Conservation (phyloP, 352 stramenopile genomes). For the Pythium vanterpoolii region DNA sequence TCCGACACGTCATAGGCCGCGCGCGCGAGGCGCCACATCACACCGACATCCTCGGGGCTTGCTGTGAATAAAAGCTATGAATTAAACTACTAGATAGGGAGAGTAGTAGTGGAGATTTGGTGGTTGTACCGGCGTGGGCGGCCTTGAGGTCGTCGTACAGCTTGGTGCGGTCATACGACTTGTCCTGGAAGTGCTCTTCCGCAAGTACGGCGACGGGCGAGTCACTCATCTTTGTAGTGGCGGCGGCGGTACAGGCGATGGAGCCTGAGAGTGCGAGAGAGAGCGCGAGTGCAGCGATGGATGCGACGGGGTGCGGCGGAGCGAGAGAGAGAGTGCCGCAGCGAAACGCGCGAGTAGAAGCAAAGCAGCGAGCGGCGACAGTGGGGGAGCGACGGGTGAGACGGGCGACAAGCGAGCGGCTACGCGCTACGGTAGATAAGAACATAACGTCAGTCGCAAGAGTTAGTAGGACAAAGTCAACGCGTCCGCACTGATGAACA, state of each 20-base stretch:
- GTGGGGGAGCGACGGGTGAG: slow-evolving; percentile 4
- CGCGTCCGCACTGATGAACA: slow-evolving; percentile 15
- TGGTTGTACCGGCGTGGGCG: slow-evolving; percentile 10
- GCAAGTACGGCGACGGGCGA: slow-evolving; percentile 60
- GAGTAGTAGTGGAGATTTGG: not conserved
- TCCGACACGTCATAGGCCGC: slow-evolving; percentile 36
- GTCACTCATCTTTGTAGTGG: slow-evolving; percentile 40
- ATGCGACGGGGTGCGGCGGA: not conserved
- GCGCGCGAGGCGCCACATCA: slow-evolving; percentile 33
- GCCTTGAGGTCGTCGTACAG: slow-evolving; percentile 59
- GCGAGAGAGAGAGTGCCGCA: not conserved
- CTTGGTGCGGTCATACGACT: slow-evolving; percentile 63
- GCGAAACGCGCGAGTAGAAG: slow-evolving; percentile 6
- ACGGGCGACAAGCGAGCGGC: slow-evolving; percentile 12
- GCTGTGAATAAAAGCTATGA: slow-evolving; percentile 3
- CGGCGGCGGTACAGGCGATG: slow-evolving; percentile 18
- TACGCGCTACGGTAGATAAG: slow-evolving; percentile 5
- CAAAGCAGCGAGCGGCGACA: slow-evolving; percentile 5
- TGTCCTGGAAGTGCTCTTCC: slow-evolving; percentile 82
- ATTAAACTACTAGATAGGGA: not conserved
- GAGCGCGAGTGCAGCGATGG: slow-evolving; percentile 1
- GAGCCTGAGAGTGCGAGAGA: slow-evolving; percentile 15
- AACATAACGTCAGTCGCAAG: not conserved
- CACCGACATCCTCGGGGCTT: slow-evolving; percentile 26
- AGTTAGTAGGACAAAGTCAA: not conserved